Percentiles rank a stretch among this genome's conserved stretches.
Conservation (phyloP, 495 filamentous ascomycete genomes). For the Trichoderma virens region DNA sequence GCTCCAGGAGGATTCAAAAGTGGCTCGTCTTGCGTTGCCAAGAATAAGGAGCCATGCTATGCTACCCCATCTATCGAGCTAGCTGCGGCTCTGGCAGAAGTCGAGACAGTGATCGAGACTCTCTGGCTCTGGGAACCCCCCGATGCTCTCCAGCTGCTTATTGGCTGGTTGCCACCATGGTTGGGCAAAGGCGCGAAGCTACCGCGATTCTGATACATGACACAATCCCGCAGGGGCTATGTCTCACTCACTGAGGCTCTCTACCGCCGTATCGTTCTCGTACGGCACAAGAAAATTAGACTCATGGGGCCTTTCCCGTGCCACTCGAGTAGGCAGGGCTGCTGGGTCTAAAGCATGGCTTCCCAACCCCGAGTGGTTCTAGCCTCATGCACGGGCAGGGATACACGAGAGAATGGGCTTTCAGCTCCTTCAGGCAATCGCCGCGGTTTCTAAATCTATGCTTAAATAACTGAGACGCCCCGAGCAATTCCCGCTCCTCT, state of each 20-base stretch:
- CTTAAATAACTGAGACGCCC: neutral
- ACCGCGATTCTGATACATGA: neutral
- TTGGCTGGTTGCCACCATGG: neutral
- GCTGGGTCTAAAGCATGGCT: neutral
- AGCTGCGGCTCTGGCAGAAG: neutral
- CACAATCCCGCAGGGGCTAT: neutral
- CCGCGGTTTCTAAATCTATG: constrained; percentile 1
- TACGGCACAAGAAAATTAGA: neutral
- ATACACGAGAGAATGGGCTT: neutral
- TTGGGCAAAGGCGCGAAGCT: too few relatives aligned
- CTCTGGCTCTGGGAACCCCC: neutral
- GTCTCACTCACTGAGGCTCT: too few relatives aligned
- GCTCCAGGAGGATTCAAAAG: neutral
- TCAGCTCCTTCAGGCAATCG: constrained; percentile 4
- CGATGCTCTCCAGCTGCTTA: neutral
- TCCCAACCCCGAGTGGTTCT: neutral
- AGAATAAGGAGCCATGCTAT: neutral
- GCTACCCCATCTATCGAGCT: neutral
- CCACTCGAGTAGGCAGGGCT: neutral
- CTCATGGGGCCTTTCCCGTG: neutral
- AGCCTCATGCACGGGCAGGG: neutral
- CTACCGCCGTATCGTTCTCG: neutral
- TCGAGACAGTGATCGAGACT: neutral
- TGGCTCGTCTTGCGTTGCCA: neutral
- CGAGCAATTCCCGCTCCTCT: neutral